Evolutionary conservation across 2,329 filamentous ascomycete species (phyloP).

Genomic region (Aspergillus phoenicis): DNA sequence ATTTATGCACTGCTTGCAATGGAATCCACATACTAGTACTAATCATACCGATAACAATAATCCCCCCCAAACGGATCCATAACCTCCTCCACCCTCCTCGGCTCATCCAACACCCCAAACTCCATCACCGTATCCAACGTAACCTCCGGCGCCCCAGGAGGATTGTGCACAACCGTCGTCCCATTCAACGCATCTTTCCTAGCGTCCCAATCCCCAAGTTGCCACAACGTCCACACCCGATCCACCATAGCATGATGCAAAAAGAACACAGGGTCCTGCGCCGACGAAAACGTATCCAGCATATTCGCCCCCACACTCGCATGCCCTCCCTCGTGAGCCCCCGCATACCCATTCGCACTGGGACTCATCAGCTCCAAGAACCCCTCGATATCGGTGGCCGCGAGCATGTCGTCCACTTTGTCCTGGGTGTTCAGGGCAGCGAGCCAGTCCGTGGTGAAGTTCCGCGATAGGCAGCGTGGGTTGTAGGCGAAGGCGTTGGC

Average conservation of each 20-base stretch:
- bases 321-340: slow-evolving; percentile 15
- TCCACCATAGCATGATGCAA: slow-evolving; percentile 20
- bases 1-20: background rate
- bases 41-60: slow-evolving; percentile 17
- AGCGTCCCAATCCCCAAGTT: background rate
- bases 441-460: slow-evolving; percentile 6
- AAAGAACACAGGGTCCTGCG: slow-evolving; percentile 19
- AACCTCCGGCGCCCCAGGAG: slow-evolving; percentile 5
- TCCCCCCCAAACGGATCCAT: slow-evolving; percentile 9
- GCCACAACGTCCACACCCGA: slow-evolving; percentile 18
- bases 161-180: slow-evolving; percentile 13
- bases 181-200: slow-evolving; percentile 15
- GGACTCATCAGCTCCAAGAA: slow-evolving; percentile 15
- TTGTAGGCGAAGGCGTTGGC: slow-evolving; percentile 14
- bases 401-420: background rate
- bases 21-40: background rate
- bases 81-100: slow-evolving; percentile 8
- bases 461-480: slow-evolving; percentile 18
- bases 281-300: slow-evolving; percentile 15
- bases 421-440: slow-evolving; percentile 4
- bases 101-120: slow-evolving; percentile 12
- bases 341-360: background rate
- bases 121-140: slow-evolving; percentile 13
- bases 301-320: slow-evolving; percentile 10
- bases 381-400: slow-evolving; percentile 4